Evolutionary conservation across 129 eudicot genomes (phyloP).

Genomic region (Artemisia tridentata): DNA sequence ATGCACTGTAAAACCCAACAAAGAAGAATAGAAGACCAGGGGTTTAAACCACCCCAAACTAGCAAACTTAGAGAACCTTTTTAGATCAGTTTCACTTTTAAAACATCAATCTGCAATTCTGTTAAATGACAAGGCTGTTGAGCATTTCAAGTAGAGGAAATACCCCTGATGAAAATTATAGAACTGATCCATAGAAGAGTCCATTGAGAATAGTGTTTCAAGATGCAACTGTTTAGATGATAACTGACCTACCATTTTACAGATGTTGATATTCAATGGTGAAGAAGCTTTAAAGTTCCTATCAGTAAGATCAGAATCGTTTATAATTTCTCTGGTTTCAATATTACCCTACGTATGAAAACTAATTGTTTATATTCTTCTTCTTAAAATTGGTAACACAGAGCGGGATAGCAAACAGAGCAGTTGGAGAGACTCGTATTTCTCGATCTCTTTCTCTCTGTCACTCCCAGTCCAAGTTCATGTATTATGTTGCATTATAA

Average conservation of each 20-base stretch:
- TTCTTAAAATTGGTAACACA: constrained; percentile 39
- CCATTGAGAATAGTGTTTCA: not conserved
- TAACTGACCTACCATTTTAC: constrained; percentile 22
- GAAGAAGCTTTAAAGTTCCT: constrained; percentile 63
- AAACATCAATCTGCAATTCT: no score
- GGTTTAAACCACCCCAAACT: not conserved
- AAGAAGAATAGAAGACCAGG: not conserved
- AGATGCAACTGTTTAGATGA: not conserved
- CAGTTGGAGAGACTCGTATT: constrained; percentile 98
- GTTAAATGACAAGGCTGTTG: not conserved
- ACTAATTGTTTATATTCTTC: constrained; percentile 23
- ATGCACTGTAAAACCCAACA: not conserved
- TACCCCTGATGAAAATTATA: not conserved
- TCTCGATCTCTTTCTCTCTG: constrained; percentile 24
- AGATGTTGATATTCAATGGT: constrained; percentile 52
- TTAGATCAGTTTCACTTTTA: no score
- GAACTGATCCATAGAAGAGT: not conserved
- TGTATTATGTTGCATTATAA: constrained; percentile 3
- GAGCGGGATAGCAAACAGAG: constrained; percentile 84
- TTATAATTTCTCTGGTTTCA: not conserved
- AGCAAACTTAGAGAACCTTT: no score
- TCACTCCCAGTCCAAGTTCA: constrained; percentile 8
- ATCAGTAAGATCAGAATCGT: constrained; percentile 51
- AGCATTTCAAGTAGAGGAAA: not conserved
- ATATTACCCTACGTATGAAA: constrained; percentile 11